phyloP scores from a whole-genome alignment of 2,329 filamentous ascomycete genomes.

The Diaporthe citri region DNA sequence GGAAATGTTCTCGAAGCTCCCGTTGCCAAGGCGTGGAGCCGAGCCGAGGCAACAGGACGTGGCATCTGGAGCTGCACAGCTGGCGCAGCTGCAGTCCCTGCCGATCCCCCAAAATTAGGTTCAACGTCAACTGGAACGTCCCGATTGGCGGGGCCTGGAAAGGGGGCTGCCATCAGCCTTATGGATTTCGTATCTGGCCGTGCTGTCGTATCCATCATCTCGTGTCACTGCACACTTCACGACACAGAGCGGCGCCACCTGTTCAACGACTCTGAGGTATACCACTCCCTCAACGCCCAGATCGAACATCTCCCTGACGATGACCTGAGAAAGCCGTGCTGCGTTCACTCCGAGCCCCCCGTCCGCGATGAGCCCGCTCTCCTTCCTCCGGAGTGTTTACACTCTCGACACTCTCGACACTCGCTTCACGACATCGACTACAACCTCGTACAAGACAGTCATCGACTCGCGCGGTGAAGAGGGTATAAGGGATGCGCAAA shows the following conservation, averaged over 20 bases:
- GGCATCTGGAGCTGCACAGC: conserved; percentile 1
- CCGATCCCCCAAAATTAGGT: conserved; percentile 34
- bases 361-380: conserved; percentile 44
- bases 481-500: conserved; percentile 54
- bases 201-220: conserved; percentile 24
- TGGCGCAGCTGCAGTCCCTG: conserved; percentile 30
- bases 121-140: conserved; percentile 14
- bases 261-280: not conserved
- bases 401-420: conserved; percentile 62
- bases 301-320: not conserved
- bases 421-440: conserved; percentile 73
- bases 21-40: conserved; percentile 25
- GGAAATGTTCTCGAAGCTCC: not conserved
- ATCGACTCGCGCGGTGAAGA: conserved; percentile 64
- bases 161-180: conserved; percentile 32
- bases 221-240: not conserved
- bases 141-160: conserved; percentile 31
- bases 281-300: not conserved
- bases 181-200: conserved; percentile 19
- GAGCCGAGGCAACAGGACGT: conserved; percentile 12
- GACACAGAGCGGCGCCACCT: not conserved
- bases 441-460: conserved; percentile 72
- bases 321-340: conserved; percentile 34
- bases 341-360: not conserved
- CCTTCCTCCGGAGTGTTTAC: conserved; percentile 67